Evolutionary conservation across 2,329 filamentous ascomycete genomes (phyloP).

Genomic region (Phyllosticta ampelicida): DNA sequence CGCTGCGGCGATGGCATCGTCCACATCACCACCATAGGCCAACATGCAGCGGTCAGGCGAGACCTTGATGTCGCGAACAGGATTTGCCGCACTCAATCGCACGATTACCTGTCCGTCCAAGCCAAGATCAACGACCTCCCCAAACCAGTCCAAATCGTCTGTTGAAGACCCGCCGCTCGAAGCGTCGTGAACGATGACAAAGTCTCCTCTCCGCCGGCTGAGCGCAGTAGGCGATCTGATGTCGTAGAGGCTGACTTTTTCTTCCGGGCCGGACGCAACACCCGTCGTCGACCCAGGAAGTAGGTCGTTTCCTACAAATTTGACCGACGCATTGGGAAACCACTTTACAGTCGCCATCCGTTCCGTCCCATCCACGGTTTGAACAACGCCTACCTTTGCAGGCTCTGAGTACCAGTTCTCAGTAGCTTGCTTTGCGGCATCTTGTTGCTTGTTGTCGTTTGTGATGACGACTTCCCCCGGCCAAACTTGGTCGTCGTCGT

Average conservation of each 20-base stretch:
- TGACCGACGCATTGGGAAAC: constrained; percentile 30
- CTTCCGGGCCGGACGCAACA: constrained; percentile 31
- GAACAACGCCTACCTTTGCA: constrained; percentile 45
- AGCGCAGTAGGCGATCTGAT: constrained; percentile 41
- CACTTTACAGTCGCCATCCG: constrained; percentile 47
- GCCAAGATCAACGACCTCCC: constrained; percentile 45
- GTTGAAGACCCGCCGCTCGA: neutral
- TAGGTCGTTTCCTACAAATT: constrained; percentile 26
- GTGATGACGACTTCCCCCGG: constrained; percentile 46
- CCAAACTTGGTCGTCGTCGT: constrained; percentile 47
- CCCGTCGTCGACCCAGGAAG: constrained; percentile 28
- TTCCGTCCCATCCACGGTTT: constrained; percentile 44
- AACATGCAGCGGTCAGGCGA: constrained; percentile 39
- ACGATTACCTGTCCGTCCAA: constrained; percentile 44
- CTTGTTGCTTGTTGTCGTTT: constrained; percentile 25
- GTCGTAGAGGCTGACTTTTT: constrained; percentile 50
- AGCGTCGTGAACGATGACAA: constrained; percentile 36
- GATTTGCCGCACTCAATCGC: constrained; percentile 40
- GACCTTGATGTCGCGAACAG: constrained; percentile 41
- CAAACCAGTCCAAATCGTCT: constrained; percentile 39
- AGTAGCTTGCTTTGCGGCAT: constrained; percentile 5
- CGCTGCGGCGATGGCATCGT: constrained; percentile 18
- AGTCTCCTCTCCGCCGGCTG: constrained; percentile 40
- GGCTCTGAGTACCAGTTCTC: constrained; percentile 31
- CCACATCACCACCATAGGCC: constrained; percentile 35